These are phyloP conservation scores for Fusarium sp. DNA, from an alignment of 2,329 filamentous ascomycete genomes.

Conservation along the genomic window DNA sequence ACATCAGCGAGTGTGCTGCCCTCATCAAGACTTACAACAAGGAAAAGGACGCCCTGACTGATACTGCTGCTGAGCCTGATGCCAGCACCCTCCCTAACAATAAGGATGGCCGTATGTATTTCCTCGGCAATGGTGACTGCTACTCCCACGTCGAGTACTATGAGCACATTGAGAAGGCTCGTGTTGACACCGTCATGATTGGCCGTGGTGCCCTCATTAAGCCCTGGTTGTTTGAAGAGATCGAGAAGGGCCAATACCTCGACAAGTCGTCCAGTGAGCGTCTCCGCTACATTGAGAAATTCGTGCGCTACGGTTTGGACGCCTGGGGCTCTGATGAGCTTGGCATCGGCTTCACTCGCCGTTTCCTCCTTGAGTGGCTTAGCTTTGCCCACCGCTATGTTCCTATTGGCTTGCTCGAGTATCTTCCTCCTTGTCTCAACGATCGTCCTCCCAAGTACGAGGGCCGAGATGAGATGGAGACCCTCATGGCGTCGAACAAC, in stretches of 20 bases:
- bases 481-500: constrained; percentile 88
- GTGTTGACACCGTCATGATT: constrained; percentile 95
- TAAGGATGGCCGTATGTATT: constrained; percentile 79
- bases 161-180: constrained; percentile 77
- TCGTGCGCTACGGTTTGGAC: constrained; percentile 89
- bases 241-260: constrained; percentile 88
- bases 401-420: constrained; percentile 87
- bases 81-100: constrained; percentile 75
- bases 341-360: constrained; percentile 87
- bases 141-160: constrained; percentile 93
- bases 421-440: constrained; percentile 88
- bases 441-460: constrained; percentile 87
- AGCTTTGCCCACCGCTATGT: constrained; percentile 95
- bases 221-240: constrained; percentile 98
- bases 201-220: constrained; percentile 97
- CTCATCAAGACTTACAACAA: constrained; percentile 84
- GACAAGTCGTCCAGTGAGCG: constrained; percentile 94
- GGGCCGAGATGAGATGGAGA: constrained; percentile 91
- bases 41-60: constrained; percentile 72
- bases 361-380: constrained; percentile 95
- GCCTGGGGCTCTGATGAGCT: constrained; percentile 97
- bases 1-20: constrained; percentile 89
- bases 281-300: constrained; percentile 86
- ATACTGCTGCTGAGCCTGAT: constrained; percentile 84
- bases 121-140: constrained; percentile 96